Conservation (phyloP, 176 grass and related monocot genomes). For the Olyra latifolia region DNA sequence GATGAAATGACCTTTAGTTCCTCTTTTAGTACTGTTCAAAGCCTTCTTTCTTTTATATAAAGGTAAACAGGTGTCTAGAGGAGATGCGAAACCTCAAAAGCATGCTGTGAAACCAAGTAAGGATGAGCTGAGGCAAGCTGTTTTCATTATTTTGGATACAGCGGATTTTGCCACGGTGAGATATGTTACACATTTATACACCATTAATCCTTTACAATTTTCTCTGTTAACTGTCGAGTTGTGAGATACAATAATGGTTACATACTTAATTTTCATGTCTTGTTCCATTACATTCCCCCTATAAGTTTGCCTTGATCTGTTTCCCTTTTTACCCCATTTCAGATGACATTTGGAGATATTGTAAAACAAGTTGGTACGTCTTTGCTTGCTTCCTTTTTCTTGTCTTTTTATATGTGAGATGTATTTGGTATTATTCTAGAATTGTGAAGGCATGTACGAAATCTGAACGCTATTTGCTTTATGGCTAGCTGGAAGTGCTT, state of each 20-base stretch:
- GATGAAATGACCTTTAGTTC: neutral
- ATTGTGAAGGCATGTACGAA: constrained; percentile 20
- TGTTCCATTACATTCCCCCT: neutral
- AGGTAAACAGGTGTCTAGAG: constrained; percentile 43
- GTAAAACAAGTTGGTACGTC: constrained; percentile 57
- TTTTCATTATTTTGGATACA: constrained; percentile 48
- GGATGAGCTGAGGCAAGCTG: constrained; percentile 56
- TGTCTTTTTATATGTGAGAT: neutral
- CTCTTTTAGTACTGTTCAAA: constrained; percentile 18
- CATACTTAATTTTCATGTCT: neutral
- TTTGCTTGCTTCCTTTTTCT: constrained; percentile 10
- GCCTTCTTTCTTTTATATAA: constrained; percentile 16
- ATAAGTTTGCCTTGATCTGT: constrained; percentile 23
- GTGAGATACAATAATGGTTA: neutral
- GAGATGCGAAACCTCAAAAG: constrained; percentile 28
- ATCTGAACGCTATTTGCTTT: constrained; percentile 11
- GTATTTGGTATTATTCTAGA: constrained; percentile 8
- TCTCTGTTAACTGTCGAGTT: neutral
- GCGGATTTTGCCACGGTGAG: constrained; percentile 52
- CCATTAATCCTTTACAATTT: neutral
- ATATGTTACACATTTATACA: neutral
- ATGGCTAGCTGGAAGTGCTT: constrained; percentile 1
- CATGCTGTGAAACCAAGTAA: constrained; percentile 35
- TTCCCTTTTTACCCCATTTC: constrained; percentile 29
- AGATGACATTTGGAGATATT: constrained; percentile 66